Base-by-base conservation (phyloP, 2,329 filamentous ascomycete species). In the Pezicula radicicola region DNA sequence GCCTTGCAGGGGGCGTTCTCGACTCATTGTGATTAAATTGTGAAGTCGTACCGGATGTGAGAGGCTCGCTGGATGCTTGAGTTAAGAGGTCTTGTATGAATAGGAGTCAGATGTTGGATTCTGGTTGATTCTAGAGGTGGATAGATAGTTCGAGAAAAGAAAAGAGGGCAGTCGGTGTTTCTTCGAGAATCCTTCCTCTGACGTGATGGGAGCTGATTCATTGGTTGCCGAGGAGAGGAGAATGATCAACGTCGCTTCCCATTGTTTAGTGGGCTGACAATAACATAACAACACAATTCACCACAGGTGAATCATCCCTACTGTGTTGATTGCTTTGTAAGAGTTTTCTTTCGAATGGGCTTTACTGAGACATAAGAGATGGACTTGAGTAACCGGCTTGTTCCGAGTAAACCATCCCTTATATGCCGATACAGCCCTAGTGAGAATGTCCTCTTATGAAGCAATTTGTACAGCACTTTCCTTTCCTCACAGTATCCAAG, bases 1-100 rank as follows among this genome's bases (percentile, higher is more conserved):
- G 63, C 91, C 91, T 58, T 80, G 83, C 52, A 96, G 78, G 37
- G 78, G 78, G 55, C 80, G 73, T 52, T 70, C 65, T 47, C 70
- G 66, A 63, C 66, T 75, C 78, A 81, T 81, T 19, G 18, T 51
- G 43, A 43, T 10, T 33, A 7, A 33, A 10, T 40, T 16, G 37
- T 40, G 37, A 16, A 15, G 15, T 19, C 9, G n/a, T 16, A 21
- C 9, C n/a, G 15, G 8, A 13, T 16, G 19, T 40, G n/a, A 15
- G 37, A 25, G 25, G 25, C 25, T 25, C 25, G 25, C 3, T 25
- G 25, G 6, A 25, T 25, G 25, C 4, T 25, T 25, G 37, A 21
- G 15, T 40, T 15, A 13, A 12, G 5, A 40, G 19, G 6, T 40
- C 37, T 21, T 13, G 15, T 33, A 33, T 33, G 30, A 33, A 33